Percentiles rank a stretch among this genome's conserved stretches.
These are phyloP conservation scores for Rubia tinctorum DNA, from an alignment of 305 asterid genomes.

Conservation along the genomic window DNA sequence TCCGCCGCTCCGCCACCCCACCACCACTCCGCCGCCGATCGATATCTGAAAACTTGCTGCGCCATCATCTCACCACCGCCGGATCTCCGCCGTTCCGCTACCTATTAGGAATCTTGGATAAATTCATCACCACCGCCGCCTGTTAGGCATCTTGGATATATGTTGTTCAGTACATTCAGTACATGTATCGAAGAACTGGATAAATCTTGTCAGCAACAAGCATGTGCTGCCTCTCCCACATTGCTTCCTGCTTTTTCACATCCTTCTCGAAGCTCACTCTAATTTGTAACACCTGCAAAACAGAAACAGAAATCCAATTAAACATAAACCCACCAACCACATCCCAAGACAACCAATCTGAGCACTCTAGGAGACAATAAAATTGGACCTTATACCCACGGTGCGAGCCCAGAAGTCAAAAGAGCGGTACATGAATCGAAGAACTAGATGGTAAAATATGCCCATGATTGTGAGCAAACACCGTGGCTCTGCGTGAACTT, in stretches of 20 bases:
- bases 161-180: too few species aligned
- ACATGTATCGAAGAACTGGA: not conserved
- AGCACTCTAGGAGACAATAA: too few species aligned
- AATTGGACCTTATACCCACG: constrained; percentile 37
- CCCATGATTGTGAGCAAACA: not conserved
- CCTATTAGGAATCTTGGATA: too few species aligned
- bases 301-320: not conserved
- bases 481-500: too few species aligned
- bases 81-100: too few species aligned
- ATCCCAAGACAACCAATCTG: too few species aligned
- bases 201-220: constrained; percentile 88
- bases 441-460: not conserved
- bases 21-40: too few species aligned
- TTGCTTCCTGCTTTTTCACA: constrained; percentile 62
- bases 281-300: constrained; percentile 66
- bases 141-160: too few species aligned
- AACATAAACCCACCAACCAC: not conserved
- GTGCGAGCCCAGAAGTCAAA: constrained; percentile 93
- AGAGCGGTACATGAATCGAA: constrained; percentile 21
- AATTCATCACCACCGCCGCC: too few species aligned
- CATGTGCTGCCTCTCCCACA: constrained; percentile 94
- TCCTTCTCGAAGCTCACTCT: constrained; percentile 65
- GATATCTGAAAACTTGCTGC: too few species aligned
- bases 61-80: too few species aligned
- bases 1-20: too few species aligned